Percentiles rank a stretch among this genome's conserved stretches.
phyloP scores from a whole-genome alignment of 306 rosid genomes.

The cucumber (Cucumis sativus) region DNA sequence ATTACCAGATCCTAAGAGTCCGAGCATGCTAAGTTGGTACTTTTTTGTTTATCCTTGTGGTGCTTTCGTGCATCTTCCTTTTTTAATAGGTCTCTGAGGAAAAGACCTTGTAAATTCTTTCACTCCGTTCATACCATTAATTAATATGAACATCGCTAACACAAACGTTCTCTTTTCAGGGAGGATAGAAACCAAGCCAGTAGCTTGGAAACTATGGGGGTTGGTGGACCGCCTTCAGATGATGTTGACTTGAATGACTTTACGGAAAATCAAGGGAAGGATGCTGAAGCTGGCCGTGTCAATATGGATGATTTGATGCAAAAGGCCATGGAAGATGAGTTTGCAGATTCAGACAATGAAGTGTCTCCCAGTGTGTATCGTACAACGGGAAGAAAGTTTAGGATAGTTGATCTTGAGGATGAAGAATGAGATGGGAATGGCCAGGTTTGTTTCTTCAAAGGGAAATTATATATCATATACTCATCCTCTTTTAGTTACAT shows the following conservation, averaged over 20 bases:
- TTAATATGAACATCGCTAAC: background rate
- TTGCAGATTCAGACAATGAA: constrained; percentile 73
- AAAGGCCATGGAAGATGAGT: constrained; percentile 20
- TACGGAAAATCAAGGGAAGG: constrained; percentile 17
- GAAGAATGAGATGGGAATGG: constrained; percentile 35
- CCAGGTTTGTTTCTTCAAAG: background rate
- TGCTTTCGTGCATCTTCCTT: background rate
- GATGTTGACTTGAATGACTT: background rate
- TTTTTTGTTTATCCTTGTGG: background rate
- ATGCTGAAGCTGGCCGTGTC: constrained; percentile 14
- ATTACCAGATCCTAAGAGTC: background rate
- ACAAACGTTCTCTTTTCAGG: constrained; percentile 15
- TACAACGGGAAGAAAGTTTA: constrained; percentile 50
- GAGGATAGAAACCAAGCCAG: constrained; percentile 1
- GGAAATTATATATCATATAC: background rate
- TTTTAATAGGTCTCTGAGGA: no score
- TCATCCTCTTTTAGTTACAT: background rate
- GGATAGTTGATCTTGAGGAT: constrained; percentile 71
- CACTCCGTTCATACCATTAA: background rate
- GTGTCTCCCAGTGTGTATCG: constrained; percentile 15
- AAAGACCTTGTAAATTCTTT: background rate
- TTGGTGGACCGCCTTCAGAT: background rate
- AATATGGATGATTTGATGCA: constrained; percentile 12
- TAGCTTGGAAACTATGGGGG: constrained; percentile 7
- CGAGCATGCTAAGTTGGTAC: background rate